These are phyloP conservation scores for Brettanomyces bruxellensis DNA, from an alignment of 805 yeast species.

Conservation along the genomic window DNA sequence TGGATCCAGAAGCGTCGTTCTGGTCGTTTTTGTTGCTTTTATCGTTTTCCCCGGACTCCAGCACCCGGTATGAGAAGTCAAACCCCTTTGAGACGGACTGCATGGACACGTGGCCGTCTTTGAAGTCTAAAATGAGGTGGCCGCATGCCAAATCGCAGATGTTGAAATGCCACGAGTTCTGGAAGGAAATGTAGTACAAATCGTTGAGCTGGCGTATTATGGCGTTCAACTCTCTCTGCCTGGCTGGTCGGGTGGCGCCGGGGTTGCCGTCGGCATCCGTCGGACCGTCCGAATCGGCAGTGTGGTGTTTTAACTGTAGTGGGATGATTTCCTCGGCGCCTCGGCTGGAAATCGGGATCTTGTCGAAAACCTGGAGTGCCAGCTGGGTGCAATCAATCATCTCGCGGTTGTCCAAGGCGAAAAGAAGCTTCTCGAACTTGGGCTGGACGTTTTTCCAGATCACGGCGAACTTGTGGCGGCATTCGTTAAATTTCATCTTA, in stretches of 20 bases:
- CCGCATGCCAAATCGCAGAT: conserved; percentile 55
- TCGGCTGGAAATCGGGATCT: conserved; percentile 42
- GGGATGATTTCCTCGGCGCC: conserved; percentile 26
- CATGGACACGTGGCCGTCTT: conserved; percentile 40
- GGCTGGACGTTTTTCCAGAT: conserved; percentile 53
- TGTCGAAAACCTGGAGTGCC: conserved; percentile 54
- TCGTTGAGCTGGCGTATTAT: conserved; percentile 46
- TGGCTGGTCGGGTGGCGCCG: conserved; percentile 30
- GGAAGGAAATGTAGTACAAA: conserved; percentile 53
- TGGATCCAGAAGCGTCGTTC: no score
- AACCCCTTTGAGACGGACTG: conserved; percentile 53
- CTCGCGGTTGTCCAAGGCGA: conserved; percentile 32
- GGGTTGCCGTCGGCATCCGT: conserved; percentile 29
- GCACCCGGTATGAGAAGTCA: conserved; percentile 43
- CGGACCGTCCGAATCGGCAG: conserved; percentile 31
- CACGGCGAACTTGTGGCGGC: conserved; percentile 51
- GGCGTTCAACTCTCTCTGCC: conserved; percentile 31
- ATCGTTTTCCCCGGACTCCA: neutral
- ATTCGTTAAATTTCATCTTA: conserved; percentile 50
- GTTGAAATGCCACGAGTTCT: conserved; percentile 71
- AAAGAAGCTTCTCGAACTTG: conserved; percentile 35
- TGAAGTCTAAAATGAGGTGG: conserved; percentile 32
- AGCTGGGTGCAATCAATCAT: conserved; percentile 40
- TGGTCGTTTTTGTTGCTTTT: neutral
- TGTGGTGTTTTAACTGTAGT: conserved; percentile 25